These are phyloP conservation scores for Mercurialis annua DNA, from an alignment of 345 rosid genomes.

Conservation along the genomic window DNA sequence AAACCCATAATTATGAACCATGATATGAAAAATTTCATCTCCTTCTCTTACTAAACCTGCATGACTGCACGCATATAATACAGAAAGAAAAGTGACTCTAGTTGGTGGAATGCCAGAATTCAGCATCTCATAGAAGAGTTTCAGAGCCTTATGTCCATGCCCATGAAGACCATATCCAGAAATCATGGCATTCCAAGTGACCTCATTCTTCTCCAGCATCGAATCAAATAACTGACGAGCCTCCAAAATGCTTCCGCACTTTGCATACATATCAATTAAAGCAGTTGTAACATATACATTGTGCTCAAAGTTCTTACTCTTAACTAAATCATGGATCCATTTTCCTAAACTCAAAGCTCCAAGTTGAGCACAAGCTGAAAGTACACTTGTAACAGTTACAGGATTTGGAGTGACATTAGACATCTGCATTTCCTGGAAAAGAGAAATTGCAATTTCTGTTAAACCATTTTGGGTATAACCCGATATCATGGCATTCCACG, in stretches of 20 bases:
- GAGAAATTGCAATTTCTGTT: constrained; percentile 59
- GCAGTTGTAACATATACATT: constrained; percentile 71
- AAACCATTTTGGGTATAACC: constrained; percentile 79
- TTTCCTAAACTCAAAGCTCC: constrained; percentile 69
- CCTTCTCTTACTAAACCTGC: constrained; percentile 77
- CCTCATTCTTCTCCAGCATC: constrained; percentile 60
- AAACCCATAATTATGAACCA: constrained; percentile 50
- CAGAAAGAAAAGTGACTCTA: constrained; percentile 64
- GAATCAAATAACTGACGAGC: constrained; percentile 56
- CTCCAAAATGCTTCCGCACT: constrained; percentile 69
- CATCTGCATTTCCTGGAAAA: constrained; percentile 61
- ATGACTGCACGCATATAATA: constrained; percentile 78
- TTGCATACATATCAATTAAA: constrained; percentile 77
- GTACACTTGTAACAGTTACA: constrained; percentile 59
- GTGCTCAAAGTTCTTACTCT: constrained; percentile 43
- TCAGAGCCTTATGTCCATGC: constrained; percentile 59
- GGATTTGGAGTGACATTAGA: constrained; percentile 55
- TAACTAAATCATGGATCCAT: constrained; percentile 60
- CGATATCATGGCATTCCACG: constrained; percentile 85
- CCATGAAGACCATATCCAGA: constrained; percentile 86
- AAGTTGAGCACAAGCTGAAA: constrained; percentile 79
- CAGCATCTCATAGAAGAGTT: constrained; percentile 53
- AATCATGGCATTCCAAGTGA: constrained; percentile 87
- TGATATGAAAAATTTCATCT: constrained; percentile 51
- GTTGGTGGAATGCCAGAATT: constrained; percentile 47